phyloP scores from a whole-genome alignment of 768 basidiomycete species.

The Lentinula guzmanii region DNA sequence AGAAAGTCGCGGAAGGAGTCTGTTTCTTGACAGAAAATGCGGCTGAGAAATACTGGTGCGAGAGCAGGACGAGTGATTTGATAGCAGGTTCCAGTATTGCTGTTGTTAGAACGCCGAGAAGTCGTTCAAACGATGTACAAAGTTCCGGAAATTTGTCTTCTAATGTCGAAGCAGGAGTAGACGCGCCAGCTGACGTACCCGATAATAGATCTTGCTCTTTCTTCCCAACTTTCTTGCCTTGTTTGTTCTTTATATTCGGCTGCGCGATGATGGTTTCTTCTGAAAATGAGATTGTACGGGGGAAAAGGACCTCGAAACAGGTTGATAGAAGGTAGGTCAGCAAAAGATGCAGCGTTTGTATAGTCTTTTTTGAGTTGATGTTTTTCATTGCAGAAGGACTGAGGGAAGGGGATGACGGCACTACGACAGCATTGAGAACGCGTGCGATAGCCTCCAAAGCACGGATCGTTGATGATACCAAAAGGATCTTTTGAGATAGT shows the following conservation, averaged over 20 bases:
- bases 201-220: neutral
- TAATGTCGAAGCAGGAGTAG: neutral
- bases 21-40: neutral
- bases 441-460: neutral
- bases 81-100: neutral
- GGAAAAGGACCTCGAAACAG: neutral
- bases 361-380: neutral
- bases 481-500: neutral
- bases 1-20: neutral
- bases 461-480: slow-evolving; percentile 5
- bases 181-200: neutral
- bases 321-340: neutral
- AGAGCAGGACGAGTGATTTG: neutral
- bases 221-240: neutral
- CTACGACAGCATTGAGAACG: neutral
- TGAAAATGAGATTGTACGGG: neutral
- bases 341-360: neutral
- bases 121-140: neutral
- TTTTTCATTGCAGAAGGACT: neutral
- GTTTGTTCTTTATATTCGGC: neutral
- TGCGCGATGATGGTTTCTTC: neutral
- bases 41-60: neutral
- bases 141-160: neutral
- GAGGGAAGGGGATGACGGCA: neutral
- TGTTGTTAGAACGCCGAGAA: slow-evolving; percentile 1